A percentile compares a stretch with the other conserved stretches of the same genome.
phyloP scores from a whole-genome alignment of 106 monocot genomes.

The Agapanthus africanus region DNA sequence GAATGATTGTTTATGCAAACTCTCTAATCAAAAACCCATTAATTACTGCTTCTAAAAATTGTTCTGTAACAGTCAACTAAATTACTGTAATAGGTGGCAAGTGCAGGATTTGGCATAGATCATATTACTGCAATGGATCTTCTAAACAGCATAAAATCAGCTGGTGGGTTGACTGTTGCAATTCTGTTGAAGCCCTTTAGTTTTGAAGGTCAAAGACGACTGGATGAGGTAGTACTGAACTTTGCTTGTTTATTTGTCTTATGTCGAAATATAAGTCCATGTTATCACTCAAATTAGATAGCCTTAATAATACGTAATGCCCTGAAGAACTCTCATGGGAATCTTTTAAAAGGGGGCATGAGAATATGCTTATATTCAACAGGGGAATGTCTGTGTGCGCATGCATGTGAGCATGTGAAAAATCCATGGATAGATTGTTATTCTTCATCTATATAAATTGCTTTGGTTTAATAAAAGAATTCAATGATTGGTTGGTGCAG shows the following conservation, averaged over 20 bases:
- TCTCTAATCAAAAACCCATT: background rate
- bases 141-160: constrained; percentile 45
- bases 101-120: constrained; percentile 51
- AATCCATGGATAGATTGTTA: background rate
- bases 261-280: no score
- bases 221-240: constrained; percentile 38
- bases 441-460: background rate
- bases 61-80: background rate
- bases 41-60: background rate
- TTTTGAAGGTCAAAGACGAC: constrained; percentile 68
- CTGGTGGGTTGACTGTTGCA: constrained; percentile 53
- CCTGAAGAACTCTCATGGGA: background rate
- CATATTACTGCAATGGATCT: constrained; percentile 53
- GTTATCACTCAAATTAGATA: no score
- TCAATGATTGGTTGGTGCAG: background rate
- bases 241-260: constrained; percentile 1
- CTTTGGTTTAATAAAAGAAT: background rate
- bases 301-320: no score
- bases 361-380: background rate
- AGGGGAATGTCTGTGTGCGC: background rate
- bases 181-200: constrained; percentile 66
- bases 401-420: background rate
- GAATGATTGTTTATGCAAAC: background rate
- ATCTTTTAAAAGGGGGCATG: background rate
- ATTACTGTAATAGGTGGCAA: constrained; percentile 44